These are phyloP conservation scores for Thinopyrum elongatum DNA, from an alignment of 176 grass and related monocot species.

Conservation along the genomic window DNA sequence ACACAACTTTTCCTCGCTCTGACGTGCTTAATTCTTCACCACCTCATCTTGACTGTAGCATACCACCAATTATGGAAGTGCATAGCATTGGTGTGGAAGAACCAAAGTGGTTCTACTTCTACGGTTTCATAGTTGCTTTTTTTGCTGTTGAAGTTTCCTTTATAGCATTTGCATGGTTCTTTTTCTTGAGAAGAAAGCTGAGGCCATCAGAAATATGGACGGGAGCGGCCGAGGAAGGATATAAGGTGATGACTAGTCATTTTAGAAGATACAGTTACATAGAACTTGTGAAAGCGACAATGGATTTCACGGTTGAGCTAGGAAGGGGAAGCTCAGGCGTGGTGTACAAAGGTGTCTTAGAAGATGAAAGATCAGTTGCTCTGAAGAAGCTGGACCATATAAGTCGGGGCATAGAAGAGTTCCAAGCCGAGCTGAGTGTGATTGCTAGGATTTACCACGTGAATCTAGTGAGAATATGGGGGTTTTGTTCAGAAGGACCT, in stretches of 20 bases:
- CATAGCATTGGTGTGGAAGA: too few species aligned
- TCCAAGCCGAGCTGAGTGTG: constrained; percentile 23
- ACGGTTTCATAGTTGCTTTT: neutral
- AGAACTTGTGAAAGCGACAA: neutral
- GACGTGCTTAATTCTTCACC: neutral
- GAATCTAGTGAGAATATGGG: constrained; percentile 50
- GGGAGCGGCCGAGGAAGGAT: constrained; percentile 22
- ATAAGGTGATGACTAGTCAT: constrained; percentile 37
- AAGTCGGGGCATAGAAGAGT: constrained; percentile 7
- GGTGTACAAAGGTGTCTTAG: neutral
- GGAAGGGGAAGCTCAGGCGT: constrained; percentile 9
- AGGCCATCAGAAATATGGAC: constrained; percentile 22
- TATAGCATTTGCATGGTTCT: constrained; percentile 42
- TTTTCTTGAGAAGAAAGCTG: constrained; percentile 21
- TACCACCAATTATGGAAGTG: neutral
- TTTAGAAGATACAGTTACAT: constrained; percentile 42
- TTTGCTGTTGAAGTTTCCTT: constrained; percentile 33
- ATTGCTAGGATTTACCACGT: constrained; percentile 33
- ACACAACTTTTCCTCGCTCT: neutral
- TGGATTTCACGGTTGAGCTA: constrained; percentile 11
- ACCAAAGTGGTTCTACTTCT: constrained; percentile 35
- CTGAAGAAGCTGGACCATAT: constrained; percentile 18
- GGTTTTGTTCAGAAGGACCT: constrained; percentile 34
- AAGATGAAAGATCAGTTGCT: constrained; percentile 5
- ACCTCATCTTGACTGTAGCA: constrained; percentile 7